Base-by-base conservation (phyloP, 2,329 filamentous ascomycete genomes). In the Penicillium rolfsii region DNA sequence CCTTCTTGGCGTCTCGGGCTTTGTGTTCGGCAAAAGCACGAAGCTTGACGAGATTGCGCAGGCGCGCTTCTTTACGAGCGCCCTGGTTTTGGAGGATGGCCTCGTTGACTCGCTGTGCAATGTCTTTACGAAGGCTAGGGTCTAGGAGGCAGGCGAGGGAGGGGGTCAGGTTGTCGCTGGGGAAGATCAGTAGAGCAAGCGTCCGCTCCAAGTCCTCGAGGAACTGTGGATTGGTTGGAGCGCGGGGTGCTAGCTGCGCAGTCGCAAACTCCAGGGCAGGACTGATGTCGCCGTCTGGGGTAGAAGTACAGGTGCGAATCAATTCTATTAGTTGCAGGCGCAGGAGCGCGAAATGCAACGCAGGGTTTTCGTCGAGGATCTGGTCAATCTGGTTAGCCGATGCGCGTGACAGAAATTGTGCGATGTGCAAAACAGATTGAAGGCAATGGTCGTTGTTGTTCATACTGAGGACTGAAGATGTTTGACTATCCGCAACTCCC, bases 261-360 rank as follows among this genome's bases (percentile, higher is more conserved):
- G 90, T 93, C 1, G 95, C 95, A 77, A 99, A 99, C 60, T 89
- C 87, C 55, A 99, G 79, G 1, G 93, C 95, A 6, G 89, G 87
- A 8, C 81, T 86, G 57, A 97, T 93, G 68, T 97, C 91, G 33
- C 87, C 86, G 57, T 86, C 83, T 2, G 85, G 82, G 41, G 82
- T 82, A 11, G 85, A 81, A 58, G 87, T 91, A 77, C 90, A 93
- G 43, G 82, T 82, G 54, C 93, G 88, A 69, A 99, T 99, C 56
- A 98, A 84, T 79, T 99, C 95, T 58, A 99, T 91, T 5, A 99
- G 84, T 75, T 99, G 95, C 41, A 99, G 84, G 38, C 94, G 89
- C 50, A 99, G 83, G 4, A 99, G 83, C 1, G 91, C 87, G 77
- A 99, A 99, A 75, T 98, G 93, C 49, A 99, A 82, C 2, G 89